phyloP scores from a whole-genome alignment of 2,329 filamentous ascomycete genomes.

The Alternaria arbusti region DNA sequence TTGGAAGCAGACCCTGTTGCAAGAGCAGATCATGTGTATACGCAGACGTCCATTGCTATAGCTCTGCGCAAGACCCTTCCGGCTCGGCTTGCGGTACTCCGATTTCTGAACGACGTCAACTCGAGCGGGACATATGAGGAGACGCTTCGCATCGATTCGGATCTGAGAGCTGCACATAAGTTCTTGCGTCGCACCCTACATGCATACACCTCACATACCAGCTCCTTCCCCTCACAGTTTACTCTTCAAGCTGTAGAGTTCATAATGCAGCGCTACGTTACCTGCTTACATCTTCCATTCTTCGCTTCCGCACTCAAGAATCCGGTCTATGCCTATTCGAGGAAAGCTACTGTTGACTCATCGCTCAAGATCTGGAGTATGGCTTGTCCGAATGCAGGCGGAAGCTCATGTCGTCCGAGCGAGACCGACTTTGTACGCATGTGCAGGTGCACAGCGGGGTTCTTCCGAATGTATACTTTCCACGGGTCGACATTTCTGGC shows the following conservation, averaged over 20 bases:
- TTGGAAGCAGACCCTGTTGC: constrained; percentile 29
- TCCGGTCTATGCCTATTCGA: constrained; percentile 33
- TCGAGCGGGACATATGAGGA: constrained; percentile 34
- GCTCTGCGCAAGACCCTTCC: constrained; percentile 48
- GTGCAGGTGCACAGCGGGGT: constrained; percentile 29
- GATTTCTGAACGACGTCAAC: constrained; percentile 35
- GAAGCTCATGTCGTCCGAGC: background rate
- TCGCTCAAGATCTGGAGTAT: constrained; percentile 37
- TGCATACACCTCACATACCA: background rate
- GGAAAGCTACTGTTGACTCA: constrained; percentile 34
- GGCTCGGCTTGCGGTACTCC: constrained; percentile 45
- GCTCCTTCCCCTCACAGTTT: constrained; percentile 12
- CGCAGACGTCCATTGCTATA: constrained; percentile 46
- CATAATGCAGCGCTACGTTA: constrained; percentile 37
- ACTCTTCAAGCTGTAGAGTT: constrained; percentile 31
- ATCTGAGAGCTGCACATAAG: constrained; percentile 29
- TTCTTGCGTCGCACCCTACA: constrained; percentile 25
- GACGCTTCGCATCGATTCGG: constrained; percentile 32
- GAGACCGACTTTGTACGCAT: constrained; percentile 27
- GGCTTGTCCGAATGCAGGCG: constrained; percentile 4
- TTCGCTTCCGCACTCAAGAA: constrained; percentile 27
- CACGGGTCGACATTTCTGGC: constrained; percentile 30
- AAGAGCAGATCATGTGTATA: constrained; percentile 37
- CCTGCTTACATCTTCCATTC: constrained; percentile 34
- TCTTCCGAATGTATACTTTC: constrained; percentile 31